Base-by-base conservation (phyloP, 441 rosid species). In the Adansonia madagascariensis region DNA sequence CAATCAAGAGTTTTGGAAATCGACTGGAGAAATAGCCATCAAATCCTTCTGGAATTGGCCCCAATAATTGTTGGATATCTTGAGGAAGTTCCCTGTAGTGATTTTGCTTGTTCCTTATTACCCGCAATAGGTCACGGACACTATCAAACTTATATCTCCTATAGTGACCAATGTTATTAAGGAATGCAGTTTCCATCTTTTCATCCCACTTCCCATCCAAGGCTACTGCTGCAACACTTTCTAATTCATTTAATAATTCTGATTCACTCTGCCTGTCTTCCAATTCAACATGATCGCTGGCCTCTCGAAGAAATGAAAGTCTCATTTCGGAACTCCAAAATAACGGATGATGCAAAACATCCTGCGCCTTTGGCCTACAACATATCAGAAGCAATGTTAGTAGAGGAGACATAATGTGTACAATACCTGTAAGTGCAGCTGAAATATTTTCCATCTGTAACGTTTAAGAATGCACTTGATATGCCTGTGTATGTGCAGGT, bases 171-270 rank as follows among this genome's bases (percentile, higher is more conserved):
- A 94, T 90, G 76, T 94, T 91, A 79, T 85, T 85, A 24, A 95
- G 74, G 83, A 94, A 91, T 46, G 85, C 83, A 9, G 88, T 73
- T 77, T 96, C 97, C 88, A 96, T 59, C 80, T 91, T 92, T 73
- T 92, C 98, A 77, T 94, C 96, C 98, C 97, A 94, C 66, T 91
- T 84, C 56, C 96, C 99, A 72, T 86, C 86, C 73, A 92, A 50
- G 22, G 97, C 91, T 66, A 80, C 76, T 3, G 89, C n/a, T 60
- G 92, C 94, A 73, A 81, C 80, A 78, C 82, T 88, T 84, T 96
- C 98, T 77, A 96, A 80, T 69, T 90, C 93, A 24, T 81, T 81
- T 77, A 96, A 69, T 60, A 96, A 87, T 55, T 84, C 88, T 20
- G 98, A 92, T 41, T 81, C 85, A 31, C 63, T 80, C 80, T 89